Percentiles rank a stretch among this genome's conserved stretches.
These are phyloP conservation scores for Dunaliella sp. DNA, from an alignment of 139 green algal species.

Conservation along the genomic window DNA sequence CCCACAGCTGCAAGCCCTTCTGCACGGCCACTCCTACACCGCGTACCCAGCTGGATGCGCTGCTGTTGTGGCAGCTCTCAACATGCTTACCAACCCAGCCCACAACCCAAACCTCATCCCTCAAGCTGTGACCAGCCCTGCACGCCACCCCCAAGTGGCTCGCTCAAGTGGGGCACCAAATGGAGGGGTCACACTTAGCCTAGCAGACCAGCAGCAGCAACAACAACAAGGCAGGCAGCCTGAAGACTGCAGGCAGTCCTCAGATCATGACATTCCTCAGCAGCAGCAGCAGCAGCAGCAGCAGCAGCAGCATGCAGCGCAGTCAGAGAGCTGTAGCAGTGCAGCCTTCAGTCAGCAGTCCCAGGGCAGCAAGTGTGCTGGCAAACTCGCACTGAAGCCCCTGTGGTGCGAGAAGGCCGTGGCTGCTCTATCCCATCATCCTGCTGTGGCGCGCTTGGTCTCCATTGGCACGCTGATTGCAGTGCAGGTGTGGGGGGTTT, in stretches of 20 bases:
- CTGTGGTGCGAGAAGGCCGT: slow-evolving; percentile 68
- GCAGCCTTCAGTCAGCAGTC: background rate
- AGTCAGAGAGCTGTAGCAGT: background rate
- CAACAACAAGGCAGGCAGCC: no score
- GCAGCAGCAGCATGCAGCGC: no score
- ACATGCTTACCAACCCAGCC: slow-evolving; percentile 52
- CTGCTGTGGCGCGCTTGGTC: slow-evolving; percentile 54
- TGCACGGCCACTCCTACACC: slow-evolving; percentile 99
- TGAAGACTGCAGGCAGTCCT: no score
- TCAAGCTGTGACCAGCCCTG: no score
- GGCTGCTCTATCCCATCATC: slow-evolving; percentile 57
- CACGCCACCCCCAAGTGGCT: no score
- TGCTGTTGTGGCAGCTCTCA: slow-evolving; percentile 68
- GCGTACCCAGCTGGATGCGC: slow-evolving; percentile 87
- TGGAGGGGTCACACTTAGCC: no score
- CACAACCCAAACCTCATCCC: slow-evolving; percentile 77
- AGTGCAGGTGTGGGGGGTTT: slow-evolving; percentile 59
- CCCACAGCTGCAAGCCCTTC: slow-evolving; percentile 74
- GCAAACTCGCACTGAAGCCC: no score
- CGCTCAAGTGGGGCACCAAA: no score
- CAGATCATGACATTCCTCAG: no score
- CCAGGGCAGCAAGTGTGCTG: no score
- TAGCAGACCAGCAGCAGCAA: no score
- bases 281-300: no score
- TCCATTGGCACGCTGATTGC: slow-evolving; percentile 84